Conservation (phyloP, 345 rosid species). For the Hibiscus syriacus region DNA sequence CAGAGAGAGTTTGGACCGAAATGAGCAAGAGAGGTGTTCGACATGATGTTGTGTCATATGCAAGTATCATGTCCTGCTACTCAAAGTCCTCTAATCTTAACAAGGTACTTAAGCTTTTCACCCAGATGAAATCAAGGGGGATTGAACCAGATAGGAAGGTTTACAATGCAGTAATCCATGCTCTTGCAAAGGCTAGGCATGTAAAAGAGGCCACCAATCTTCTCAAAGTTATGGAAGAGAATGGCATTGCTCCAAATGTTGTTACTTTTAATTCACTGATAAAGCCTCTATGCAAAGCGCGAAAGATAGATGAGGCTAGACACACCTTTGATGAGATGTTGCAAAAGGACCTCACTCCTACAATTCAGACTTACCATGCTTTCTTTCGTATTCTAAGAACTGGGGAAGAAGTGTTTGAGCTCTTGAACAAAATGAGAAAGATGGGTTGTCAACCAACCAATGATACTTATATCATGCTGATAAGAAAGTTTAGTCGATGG, state of each 20-base stretch:
- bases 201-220: slow-evolving; percentile 61
- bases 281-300: slow-evolving; percentile 69
- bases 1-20: slow-evolving; percentile 81
- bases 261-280: slow-evolving; percentile 79
- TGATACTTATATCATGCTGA: slow-evolving; percentile 79
- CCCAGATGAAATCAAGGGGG: slow-evolving; percentile 45
- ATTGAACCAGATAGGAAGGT: slow-evolving; percentile 81
- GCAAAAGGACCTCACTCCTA: slow-evolving; percentile 42
- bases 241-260: slow-evolving; percentile 51
- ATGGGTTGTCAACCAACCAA: slow-evolving; percentile 58
- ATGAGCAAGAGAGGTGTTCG: slow-evolving; percentile 57
- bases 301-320: slow-evolving; percentile 54
- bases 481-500: slow-evolving; percentile 86
- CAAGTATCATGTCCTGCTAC: slow-evolving; percentile 67
- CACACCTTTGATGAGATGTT: slow-evolving; percentile 59
- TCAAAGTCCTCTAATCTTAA: slow-evolving; percentile 61
- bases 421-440: slow-evolving; percentile 65
- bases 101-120: slow-evolving; percentile 63
- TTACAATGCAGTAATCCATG: slow-evolving; percentile 71
- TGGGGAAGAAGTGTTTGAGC: slow-evolving; percentile 64
- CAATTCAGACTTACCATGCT: slow-evolving; percentile 69
- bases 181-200: slow-evolving; percentile 69
- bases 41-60: slow-evolving; percentile 70
- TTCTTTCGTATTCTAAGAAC: slow-evolving; percentile 52
- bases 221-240: slow-evolving; percentile 68